Base-by-base conservation (phyloP, 2,329 filamentous ascomycete species). In the Trichoderma citrinoviride region DNA sequence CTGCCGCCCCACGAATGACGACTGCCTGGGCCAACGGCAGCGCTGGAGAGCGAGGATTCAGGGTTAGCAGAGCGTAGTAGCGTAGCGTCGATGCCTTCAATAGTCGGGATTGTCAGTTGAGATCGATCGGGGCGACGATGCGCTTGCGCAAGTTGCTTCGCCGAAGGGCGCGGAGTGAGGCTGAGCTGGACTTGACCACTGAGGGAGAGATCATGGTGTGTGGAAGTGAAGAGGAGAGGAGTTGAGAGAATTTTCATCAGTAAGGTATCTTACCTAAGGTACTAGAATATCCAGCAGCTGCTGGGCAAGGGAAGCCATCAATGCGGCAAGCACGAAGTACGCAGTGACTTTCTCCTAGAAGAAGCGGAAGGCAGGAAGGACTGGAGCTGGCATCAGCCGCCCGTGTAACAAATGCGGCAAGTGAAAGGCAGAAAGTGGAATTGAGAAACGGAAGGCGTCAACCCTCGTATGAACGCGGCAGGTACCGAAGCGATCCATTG, bases 71-170 rank as follows among this genome's bases (percentile, higher is more conserved):
- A 25, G 58, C 23, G 12, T 46, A 33, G 37, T 52, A 33, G 58
- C 58, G 44, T 49, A 61, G 58, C 47, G 58, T 61, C 47, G 40
- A 61, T 44, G 49, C 23, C 12, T 27, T 53, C 47, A 53, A 53
- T 61, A 61, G 58, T 53, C 58, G 40, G 33, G 23, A 23, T 37
- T 53, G 8, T 52, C 27, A 52, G n/a, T 52, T 52, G 23, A 52
- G 58, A 61, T 61, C 58, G 58, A 61, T 61, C 58, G 58, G 58
- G 23, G 12, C 37, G 37, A 46, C 47, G 58, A 61, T 61, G 58
- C 58, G 58, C 58, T 61, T 61, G 44, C 33, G 58, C 58, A 61
- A 23, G 44, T 61, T 41, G 25, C n/a, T 53, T 61, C 47, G 58
- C 58, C 58, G 58, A 61, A 40, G 5, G n/a, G 33, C 33, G 33